Base-by-base conservation (phyloP, 768 basidiomycete genomes). In the Termitomyces eurrhizus region DNA sequence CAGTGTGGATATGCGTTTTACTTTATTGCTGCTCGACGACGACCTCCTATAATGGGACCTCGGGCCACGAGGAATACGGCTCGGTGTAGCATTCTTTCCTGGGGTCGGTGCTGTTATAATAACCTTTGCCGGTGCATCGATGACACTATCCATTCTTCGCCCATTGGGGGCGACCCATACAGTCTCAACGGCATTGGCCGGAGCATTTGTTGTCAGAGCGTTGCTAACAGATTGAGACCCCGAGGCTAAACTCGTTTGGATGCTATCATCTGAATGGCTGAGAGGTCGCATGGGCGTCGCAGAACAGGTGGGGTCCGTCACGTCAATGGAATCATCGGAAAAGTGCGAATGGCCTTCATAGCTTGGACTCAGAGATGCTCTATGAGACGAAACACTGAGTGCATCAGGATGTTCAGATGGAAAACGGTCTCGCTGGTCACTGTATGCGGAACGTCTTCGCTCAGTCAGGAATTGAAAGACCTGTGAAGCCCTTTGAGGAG, bases 401-500 rank as follows among this genome's bases (percentile, higher is more conserved):
- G 72, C 66, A 65, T 76, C 79, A 0, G 75, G 74, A 7, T 73
- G 68, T 33, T 78, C 72, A 2, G 79, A 76, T 21, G 79, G 72
- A 6, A 74, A 70, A 26, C 73, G 67, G 49, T 80, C 77, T 45
- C 77, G 60, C 8, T 77, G 72, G 52, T 72, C 68, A 16, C 68
- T 58, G 4, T 50, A 57, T 45, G 69, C 69, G 41, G 73, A 74
- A 56, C 70, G 73, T 59, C 74, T 75, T 65, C 75, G 77, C 70
- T 74, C 81, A 63, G 83, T 83, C 52, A 92, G 73, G 72, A 92
- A 92, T 5, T 78, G 83, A 60, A 92, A 92, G 21, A 92, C 80
- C 63, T 91, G 85, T 3, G 90, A 87, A 24, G 90, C 90, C 36
- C 88, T 80, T 64, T 83, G 84, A 14, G 87, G 83, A 29, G 84